Base-by-base conservation (phyloP, 768 basidiomycete genomes). In the Phlebiopsis flavidoalba region DNA sequence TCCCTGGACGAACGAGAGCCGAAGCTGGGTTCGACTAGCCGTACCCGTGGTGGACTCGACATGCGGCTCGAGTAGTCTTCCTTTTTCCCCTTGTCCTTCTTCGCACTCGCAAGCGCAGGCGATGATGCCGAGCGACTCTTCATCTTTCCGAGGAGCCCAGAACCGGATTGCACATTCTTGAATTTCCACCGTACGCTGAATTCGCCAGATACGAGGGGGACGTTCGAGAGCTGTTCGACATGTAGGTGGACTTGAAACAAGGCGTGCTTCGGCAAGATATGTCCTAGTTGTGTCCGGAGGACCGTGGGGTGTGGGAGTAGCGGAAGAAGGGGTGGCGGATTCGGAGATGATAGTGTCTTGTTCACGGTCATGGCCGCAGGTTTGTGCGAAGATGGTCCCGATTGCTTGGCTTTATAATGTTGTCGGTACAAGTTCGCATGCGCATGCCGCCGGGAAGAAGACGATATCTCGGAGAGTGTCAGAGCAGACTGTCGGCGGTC, bases 111-210 rank as follows among this genome's bases (percentile, higher is more conserved):
- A 17, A 53, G 53, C 21, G 53, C 14, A 12, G 53, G 53, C n/a
- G 62, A 52, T 31, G 26, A 31, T 31, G 26, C 26, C 46, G 58
- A 58, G 14, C 55, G 60, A 36, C 45, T 71, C 64, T 74, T 77
- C 65, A 76, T 75, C 71, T 74, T 78, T 47, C 71, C 64, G 40
- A 81, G 67, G 35, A 84, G 65, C 3, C 82, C 79, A 65, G 67
- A 79, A 75, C 19, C 74, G 2, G 78, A 71, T 40, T 73, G 74
- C 35, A 77, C 79, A 63, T 84, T 79, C 76, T 84, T 88, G 72
- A 91, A 82, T 71, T 83, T 86, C 88, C 90, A 91, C 21, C 79
- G 76, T 5, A 87, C 80, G 19, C 77, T 83, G 67, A 91, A 90
- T 67, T 88, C 81, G 63, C 89, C 89, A 46, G 76, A 74, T 36